A percentile compares a stretch with the other conserved stretches of the same genome.
Evolutionary conservation across 2,329 filamentous ascomycete genomes (phyloP).

Genomic region (Colletotrichum sp.): DNA sequence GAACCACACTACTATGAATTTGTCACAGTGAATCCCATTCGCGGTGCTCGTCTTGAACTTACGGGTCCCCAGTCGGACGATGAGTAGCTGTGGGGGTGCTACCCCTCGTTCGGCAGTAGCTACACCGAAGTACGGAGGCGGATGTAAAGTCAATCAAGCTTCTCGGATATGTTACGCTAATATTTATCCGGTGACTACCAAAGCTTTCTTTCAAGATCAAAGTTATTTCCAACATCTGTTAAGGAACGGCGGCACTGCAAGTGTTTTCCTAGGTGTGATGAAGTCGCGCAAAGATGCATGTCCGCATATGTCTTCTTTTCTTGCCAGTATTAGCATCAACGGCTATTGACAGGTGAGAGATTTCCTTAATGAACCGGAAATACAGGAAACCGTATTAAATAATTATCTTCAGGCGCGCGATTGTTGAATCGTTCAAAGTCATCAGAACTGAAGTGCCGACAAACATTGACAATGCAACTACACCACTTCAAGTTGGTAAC

Average conservation of each 20-base stretch:
- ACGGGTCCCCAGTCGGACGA: background rate
- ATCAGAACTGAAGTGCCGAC: background rate
- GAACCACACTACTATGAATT: background rate
- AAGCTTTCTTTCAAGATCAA: background rate
- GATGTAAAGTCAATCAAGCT: background rate
- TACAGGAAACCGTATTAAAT: background rate
- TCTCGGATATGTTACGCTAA: background rate
- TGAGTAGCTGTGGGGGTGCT: background rate
- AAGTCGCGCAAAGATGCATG: background rate
- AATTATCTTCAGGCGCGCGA: background rate
- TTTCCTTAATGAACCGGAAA: background rate
- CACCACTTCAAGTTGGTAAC: conserved; percentile 50
- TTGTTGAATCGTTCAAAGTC: background rate
- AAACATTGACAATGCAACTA: background rate
- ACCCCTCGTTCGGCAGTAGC: background rate
- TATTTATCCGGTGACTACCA: background rate
- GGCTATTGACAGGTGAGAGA: background rate
- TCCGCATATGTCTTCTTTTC: background rate
- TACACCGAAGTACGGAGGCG: background rate
- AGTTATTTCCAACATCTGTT: background rate
- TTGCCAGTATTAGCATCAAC: background rate
- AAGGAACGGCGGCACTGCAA: background rate
- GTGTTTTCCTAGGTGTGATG: background rate
- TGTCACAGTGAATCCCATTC: background rate
- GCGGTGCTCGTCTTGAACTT: background rate